A percentile compares a stretch with the other conserved stretches of the same genome.
Evolutionary conservation across 352 stramenopile species (phyloP).

Genomic region (Phytophthora tubulina): DNA sequence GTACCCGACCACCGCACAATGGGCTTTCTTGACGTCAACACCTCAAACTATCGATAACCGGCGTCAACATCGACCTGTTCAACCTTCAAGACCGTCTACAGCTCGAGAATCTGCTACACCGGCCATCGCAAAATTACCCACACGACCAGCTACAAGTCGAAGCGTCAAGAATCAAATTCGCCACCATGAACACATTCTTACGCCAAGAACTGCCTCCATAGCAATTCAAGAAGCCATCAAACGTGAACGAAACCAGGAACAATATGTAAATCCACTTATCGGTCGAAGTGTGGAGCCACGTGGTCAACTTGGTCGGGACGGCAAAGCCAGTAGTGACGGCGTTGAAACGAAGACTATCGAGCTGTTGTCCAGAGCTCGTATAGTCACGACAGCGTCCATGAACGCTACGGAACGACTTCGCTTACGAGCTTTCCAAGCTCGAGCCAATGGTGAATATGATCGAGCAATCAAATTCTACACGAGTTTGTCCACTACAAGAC

Average conservation of each 20-base stretch:
- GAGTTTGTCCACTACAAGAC: conserved; percentile 17
- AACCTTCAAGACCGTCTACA: conserved; percentile 32
- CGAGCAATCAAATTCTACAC: conserved; percentile 53
- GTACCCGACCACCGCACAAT: conserved; percentile 32
- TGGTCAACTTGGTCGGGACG: conserved; percentile 26
- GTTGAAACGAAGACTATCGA: conserved; percentile 27
- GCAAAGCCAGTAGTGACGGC: conserved; percentile 15
- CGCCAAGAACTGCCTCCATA: conserved; percentile 22
- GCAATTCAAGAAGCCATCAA: conserved; percentile 56
- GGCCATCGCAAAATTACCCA: conserved; percentile 23
- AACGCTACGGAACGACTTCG: conserved; percentile 54
- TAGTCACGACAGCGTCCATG: conserved; percentile 43
- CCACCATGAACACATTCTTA: conserved; percentile 28
- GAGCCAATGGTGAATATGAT: conserved; percentile 56
- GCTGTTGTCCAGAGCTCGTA: conserved; percentile 33
- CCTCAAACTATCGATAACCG: conserved; percentile 9
- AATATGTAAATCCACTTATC: conserved; percentile 57
- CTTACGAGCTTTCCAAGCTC: conserved; percentile 54
- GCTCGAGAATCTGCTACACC: conserved; percentile 13
- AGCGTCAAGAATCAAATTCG: conserved; percentile 15
- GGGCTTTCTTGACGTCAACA: conserved; percentile 37
- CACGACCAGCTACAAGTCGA: conserved; percentile 39
- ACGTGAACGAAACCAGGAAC: conserved; percentile 51
- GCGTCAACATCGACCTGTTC: conserved; percentile 10
- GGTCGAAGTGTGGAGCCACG: conserved; percentile 61